A percentile compares a stretch with the other conserved stretches of the same genome.
Conservation (phyloP, 129 eudicot species). For the Scalesia atractyloides region DNA sequence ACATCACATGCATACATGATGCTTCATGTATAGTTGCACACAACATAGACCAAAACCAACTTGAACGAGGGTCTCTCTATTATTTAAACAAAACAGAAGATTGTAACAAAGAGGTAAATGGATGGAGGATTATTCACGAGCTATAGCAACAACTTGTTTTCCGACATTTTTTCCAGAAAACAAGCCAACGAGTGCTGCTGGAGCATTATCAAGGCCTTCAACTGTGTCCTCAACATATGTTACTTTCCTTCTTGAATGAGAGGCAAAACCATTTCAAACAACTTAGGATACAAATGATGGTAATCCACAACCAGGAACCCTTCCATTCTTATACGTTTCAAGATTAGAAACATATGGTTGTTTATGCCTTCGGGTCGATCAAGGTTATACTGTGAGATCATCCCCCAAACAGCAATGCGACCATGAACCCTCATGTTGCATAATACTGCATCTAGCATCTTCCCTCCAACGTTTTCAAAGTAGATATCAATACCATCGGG, state of each 20-base stretch:
- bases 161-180: conserved; percentile 51
- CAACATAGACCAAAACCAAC: neutral
- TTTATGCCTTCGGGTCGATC: conserved; percentile 40
- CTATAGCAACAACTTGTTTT: conserved; percentile 49
- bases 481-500: conserved; percentile 62
- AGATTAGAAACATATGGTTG: conserved; percentile 27
- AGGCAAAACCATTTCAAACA: conserved; percentile 44
- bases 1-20: no score
- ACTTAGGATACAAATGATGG: conserved; percentile 48
- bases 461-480: conserved; percentile 69
- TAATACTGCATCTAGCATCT: conserved; percentile 61
- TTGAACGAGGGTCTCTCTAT: neutral
- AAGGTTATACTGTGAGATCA: conserved; percentile 65
- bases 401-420: conserved; percentile 58
- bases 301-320: conserved; percentile 43
- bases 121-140: conserved; percentile 23
- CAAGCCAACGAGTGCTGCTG: conserved; percentile 54
- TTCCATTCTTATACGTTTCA: conserved; percentile 43
- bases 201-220: conserved; percentile 54
- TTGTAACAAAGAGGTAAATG: neutral
- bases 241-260: conserved; percentile 41
- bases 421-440: conserved; percentile 53
- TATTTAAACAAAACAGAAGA: neutral
- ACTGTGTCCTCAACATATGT: conserved; percentile 45
- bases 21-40: no score